phyloP scores from a whole-genome alignment of 164 flowering plant genomes.

The Kingdonia uniflora region DNA sequence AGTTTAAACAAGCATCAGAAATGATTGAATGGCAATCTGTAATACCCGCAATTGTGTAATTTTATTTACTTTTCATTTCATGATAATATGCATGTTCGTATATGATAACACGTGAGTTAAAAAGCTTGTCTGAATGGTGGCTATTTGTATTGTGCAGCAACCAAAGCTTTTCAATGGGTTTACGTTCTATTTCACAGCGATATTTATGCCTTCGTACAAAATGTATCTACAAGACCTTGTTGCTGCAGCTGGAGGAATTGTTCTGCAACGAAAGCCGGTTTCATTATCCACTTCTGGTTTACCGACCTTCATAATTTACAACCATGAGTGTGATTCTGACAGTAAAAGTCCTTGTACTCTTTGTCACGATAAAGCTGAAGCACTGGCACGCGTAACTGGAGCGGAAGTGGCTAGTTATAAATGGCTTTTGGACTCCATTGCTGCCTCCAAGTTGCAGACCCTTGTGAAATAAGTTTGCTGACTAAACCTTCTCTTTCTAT shows the following conservation, averaged over 20 bases:
- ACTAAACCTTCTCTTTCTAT: not conserved
- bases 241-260: conserved; percentile 69
- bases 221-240: conserved; percentile 67
- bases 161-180: conserved; percentile 62
- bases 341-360: conserved; percentile 18
- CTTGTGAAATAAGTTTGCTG: not conserved
- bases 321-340: conserved; percentile 33
- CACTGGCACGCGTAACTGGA: conserved; percentile 48
- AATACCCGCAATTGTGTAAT: too few relatives aligned
- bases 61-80: too few relatives aligned
- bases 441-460: conserved; percentile 55
- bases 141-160: conserved; percentile 38
- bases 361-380: conserved; percentile 43
- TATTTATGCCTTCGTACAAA: conserved; percentile 54
- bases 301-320: conserved; percentile 52
- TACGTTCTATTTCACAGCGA: conserved; percentile 61
- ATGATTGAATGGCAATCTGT: too few relatives aligned
- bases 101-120: too few relatives aligned
- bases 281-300: conserved; percentile 16
- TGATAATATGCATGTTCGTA: too few relatives aligned
- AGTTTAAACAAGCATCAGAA: too few relatives aligned
- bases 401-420: conserved; percentile 48
- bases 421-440: conserved; percentile 82
- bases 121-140: too few relatives aligned
- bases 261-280: conserved; percentile 70